phyloP scores from a whole-genome alignment of 129 eudicot species.

The Mikania micrantha region DNA sequence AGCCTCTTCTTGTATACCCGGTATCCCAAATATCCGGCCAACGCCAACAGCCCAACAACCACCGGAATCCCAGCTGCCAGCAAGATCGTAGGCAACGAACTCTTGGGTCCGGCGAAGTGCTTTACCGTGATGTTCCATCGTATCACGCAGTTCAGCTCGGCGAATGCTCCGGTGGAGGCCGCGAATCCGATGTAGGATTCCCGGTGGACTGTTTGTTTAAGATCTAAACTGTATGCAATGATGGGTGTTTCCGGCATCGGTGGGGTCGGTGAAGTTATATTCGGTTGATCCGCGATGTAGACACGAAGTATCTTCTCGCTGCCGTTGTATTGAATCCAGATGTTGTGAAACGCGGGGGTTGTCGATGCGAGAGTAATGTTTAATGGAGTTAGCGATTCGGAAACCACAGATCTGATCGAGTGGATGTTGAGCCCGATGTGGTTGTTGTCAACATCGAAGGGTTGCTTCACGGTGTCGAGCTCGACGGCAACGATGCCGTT shows the following conservation, averaged over 20 bases:
- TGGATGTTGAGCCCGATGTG: too few species aligned
- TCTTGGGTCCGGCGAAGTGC: conserved; percentile 17
- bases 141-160: conserved; percentile 55
- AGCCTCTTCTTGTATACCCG: conserved; percentile 16
- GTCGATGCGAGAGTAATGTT: conserved; percentile 37
- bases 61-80: conserved; percentile 50
- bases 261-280: conserved; percentile 21
- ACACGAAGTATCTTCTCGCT: conserved; percentile 33
- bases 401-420: too few species aligned
- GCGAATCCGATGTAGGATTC: conserved; percentile 71
- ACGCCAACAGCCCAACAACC: conserved; percentile 22
- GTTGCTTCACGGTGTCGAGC: conserved; percentile 39
- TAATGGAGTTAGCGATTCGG: conserved; percentile 8
- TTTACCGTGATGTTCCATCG: conserved; percentile 65
- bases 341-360: conserved; percentile 29
- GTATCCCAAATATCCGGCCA: conserved; percentile 26
- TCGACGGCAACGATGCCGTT: conserved; percentile 63
- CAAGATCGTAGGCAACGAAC: conserved; percentile 14
- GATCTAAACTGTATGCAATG: conserved; percentile 30
- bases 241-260: conserved; percentile 48
- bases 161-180: conserved; percentile 54
- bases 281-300: conserved; percentile 40
- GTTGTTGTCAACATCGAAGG: too few species aligned
- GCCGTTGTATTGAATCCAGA: conserved; percentile 74
- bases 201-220: conserved; percentile 22